Base-by-base conservation (phyloP, 2,329 filamentous ascomycete genomes). In the Lachnellula hyalina region DNA sequence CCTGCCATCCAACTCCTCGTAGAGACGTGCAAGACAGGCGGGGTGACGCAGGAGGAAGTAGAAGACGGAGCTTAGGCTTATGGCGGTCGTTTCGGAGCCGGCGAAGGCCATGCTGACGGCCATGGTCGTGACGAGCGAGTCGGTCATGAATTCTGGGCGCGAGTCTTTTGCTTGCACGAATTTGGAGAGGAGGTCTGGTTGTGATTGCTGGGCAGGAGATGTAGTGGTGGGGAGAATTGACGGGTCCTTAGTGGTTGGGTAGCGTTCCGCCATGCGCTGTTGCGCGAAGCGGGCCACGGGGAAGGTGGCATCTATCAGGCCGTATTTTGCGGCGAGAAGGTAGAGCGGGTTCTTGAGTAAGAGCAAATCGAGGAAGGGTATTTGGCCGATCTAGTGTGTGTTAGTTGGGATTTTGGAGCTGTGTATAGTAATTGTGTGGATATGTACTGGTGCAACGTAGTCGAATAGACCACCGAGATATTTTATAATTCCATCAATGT, bases 41-140 rank as follows among this genome's bases (percentile, higher is more conserved):
- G 84, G 84, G 63, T 84, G 81, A 65, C 84, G 85, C 36, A 91
- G 75, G 3, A 92, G 72, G 68, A 84, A 85, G 71, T 92, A 92
- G 65, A 93, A 89, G 0, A 91, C 80, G 6, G 84, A 78, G 5
- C 81, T 81, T 0, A 92, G 76, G 6, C 81, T 83, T 65, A 92
- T 92, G 40, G 86, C 88, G 0, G 89, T 93, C 0, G 89, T 93
- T 70, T 94, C 89, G 2, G 82, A 86, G 3, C 89, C 88, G 0
- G 89, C 89, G 62, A 87, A 83, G 0, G 80, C 80, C 85, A 89
- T 89, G 55, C 77, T 83, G n/a, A 85, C 81, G 49, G 84, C 85
- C 72, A 87, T 86, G 6, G 85, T 85, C 60, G 87, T 81, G 11
- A 90, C 86, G 8, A 87, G 76, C 3, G 76, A 77, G 63, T 89